Evolutionary conservation across 75 land plant species (phyloP).

Genomic region (Ceratopteris richardii): DNA sequence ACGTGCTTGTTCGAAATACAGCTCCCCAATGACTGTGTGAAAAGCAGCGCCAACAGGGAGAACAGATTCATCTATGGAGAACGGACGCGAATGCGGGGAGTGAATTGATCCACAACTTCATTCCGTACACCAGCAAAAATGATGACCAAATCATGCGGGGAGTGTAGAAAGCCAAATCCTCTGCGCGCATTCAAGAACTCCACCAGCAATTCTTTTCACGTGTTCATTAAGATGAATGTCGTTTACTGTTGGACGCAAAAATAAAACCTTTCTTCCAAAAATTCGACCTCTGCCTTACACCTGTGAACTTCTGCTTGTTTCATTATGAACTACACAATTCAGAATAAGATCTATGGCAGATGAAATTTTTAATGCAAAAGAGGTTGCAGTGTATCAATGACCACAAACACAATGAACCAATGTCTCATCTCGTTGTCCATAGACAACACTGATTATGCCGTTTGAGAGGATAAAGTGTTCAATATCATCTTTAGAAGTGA

Average conservation of each 20-base stretch:
- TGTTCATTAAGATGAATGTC: conserved; percentile 48
- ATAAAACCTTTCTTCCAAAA: conserved; percentile 45
- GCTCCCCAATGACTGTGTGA: conserved; percentile 79
- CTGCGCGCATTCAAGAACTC: conserved; percentile 80
- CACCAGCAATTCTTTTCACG: conserved; percentile 39
- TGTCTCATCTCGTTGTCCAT: too few relatives aligned
- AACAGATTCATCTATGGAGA: conserved; percentile 68
- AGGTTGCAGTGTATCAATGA: too few relatives aligned
- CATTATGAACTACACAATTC: conserved; percentile 41
- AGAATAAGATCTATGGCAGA: too few relatives aligned
- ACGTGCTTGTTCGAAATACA: conserved; percentile 34
- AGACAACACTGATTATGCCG: too few relatives aligned
- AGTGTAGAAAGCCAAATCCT: conserved; percentile 92
- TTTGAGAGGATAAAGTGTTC: too few relatives aligned
- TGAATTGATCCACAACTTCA: conserved; percentile 49
- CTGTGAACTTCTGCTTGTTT: conserved; percentile 65
- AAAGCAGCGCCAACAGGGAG: conserved; percentile 68
- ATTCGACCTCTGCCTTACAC: conserved; percentile 64
- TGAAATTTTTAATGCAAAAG: too few relatives aligned
- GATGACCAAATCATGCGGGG: conserved; percentile 65
- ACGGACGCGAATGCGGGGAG: conserved; percentile 59
- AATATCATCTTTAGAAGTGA: too few relatives aligned
- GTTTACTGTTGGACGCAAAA: conserved; percentile 70
- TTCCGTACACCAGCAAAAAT: conserved; percentile 58
- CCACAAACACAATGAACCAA: too few relatives aligned